Percentiles rank a stretch among this genome's conserved stretches.
phyloP scores from a whole-genome alignment of 352 stramenopile species.

The Phytopythium delawarense region DNA sequence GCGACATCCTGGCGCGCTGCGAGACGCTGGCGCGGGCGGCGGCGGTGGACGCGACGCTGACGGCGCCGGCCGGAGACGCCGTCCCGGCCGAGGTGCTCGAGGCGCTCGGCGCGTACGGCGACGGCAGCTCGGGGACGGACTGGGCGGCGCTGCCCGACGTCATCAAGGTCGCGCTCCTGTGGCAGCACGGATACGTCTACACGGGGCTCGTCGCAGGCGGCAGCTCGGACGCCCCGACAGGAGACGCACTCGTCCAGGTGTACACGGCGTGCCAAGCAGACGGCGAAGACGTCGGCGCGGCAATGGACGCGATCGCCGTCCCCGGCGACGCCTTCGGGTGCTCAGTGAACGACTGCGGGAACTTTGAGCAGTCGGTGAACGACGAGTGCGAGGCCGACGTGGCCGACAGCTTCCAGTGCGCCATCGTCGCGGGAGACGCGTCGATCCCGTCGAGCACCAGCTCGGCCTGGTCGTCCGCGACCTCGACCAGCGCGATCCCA shows the following conservation, averaged over 20 bases:
- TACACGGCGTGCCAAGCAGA: conserved; percentile 28
- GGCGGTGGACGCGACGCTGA: conserved; percentile 9
- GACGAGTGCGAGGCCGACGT: conserved; percentile 21
- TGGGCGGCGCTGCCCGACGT: conserved; percentile 35
- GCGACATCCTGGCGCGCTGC: conserved; percentile 17
- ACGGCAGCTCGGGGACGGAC: conserved; percentile 8
- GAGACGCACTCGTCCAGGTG: conserved; percentile 22
- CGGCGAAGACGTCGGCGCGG: conserved; percentile 2
- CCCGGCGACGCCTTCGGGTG: conserved; percentile 24
- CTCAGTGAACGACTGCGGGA: conserved; percentile 22
- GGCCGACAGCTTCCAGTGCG: conserved; percentile 22
- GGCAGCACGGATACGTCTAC: conserved; percentile 43
- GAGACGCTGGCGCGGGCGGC: conserved; percentile 8
- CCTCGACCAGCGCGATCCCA: conserved; percentile 21
- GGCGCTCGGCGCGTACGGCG: not conserved
- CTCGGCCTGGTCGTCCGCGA: conserved; percentile 39
- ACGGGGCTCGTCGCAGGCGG: conserved; percentile 13
- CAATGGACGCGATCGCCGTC: conserved; percentile 32
- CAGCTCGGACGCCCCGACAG: conserved; percentile 12
- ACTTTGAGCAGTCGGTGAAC: conserved; percentile 31
- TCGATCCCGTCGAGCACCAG: conserved; percentile 10
- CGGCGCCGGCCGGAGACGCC: conserved; percentile 6
- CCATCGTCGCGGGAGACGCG: conserved; percentile 15
- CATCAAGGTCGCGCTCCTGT: conserved; percentile 40
- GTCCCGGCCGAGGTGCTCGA: conserved; percentile 19